Evolutionary conservation across 371 early-diverging fungal genomes (phyloP).

Genomic region (Umbelopsis sp.): DNA sequence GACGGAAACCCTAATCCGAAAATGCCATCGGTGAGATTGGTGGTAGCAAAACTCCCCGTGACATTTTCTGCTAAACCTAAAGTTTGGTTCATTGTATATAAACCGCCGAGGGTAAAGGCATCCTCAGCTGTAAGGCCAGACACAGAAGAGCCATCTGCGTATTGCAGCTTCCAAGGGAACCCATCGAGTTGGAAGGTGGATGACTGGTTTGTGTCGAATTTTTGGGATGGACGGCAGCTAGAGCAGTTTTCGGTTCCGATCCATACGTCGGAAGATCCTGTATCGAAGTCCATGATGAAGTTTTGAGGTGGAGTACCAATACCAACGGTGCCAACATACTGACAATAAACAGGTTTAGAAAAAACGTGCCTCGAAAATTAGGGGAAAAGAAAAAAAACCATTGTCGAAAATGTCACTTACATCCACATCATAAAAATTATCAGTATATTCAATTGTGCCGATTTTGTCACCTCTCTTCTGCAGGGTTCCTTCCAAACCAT

Average conservation of each 20-base stretch:
- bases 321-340: constrained; percentile 56
- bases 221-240: constrained; percentile 32
- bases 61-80: constrained; percentile 34
- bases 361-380: too few species aligned
- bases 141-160: constrained; percentile 35
- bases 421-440: constrained; percentile 43
- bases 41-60: constrained; percentile 22
- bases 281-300: constrained; percentile 59
- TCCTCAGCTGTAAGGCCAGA: constrained; percentile 23
- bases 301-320: constrained; percentile 60
- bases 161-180: constrained; percentile 3
- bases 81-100: constrained; percentile 25
- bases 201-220: constrained; percentile 31
- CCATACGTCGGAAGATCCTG: constrained; percentile 62
- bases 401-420: constrained; percentile 22
- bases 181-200: constrained; percentile 21
- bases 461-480: constrained; percentile 22
- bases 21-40: constrained; percentile 34
- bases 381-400: too few species aligned
- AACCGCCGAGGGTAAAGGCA: constrained; percentile 44
- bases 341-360: too few species aligned
- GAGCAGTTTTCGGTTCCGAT: constrained; percentile 41
- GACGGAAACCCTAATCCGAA: constrained; percentile 35
- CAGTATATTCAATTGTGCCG: constrained; percentile 32
- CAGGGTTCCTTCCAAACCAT: constrained; percentile 27